Evolutionary conservation across 2,329 filamentous ascomycete species (phyloP).

Genomic region (Verticillium zaregamsianum): DNA sequence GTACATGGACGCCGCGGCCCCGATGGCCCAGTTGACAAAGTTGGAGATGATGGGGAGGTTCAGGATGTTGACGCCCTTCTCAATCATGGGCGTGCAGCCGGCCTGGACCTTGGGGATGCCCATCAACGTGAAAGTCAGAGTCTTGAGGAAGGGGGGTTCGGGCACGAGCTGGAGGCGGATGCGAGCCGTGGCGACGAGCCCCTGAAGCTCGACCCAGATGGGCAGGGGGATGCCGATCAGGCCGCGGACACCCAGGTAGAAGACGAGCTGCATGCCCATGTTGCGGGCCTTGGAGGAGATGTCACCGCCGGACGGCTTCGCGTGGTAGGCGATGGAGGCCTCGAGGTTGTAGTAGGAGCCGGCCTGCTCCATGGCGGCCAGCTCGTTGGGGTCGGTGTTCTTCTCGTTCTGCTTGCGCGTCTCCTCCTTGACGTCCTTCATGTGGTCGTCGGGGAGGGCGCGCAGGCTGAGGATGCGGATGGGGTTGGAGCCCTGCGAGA

Average conservation of each 20-base stretch:
- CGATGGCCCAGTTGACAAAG: slow-evolving; percentile 95
- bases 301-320: slow-evolving; percentile 65
- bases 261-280: slow-evolving; percentile 68
- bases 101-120: slow-evolving; percentile 86
- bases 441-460: slow-evolving; percentile 77
- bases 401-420: slow-evolving; percentile 46
- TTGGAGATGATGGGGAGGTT: slow-evolving; percentile 92
- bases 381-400: slow-evolving; percentile 76
- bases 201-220: slow-evolving; percentile 75
- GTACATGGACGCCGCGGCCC: slow-evolving; percentile 81
- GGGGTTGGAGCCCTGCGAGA: slow-evolving; percentile 89
- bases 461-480: slow-evolving; percentile 83
- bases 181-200: slow-evolving; percentile 66
- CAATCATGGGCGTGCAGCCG: slow-evolving; percentile 88
- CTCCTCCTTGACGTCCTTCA: slow-evolving; percentile 71
- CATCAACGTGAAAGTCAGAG: slow-evolving; percentile 89
- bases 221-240: slow-evolving; percentile 85
- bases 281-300: slow-evolving; percentile 78
- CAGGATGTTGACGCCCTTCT: slow-evolving; percentile 83
- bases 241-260: slow-evolving; percentile 87
- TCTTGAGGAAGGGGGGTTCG: slow-evolving; percentile 88
- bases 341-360: slow-evolving; percentile 86
- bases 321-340: slow-evolving; percentile 73
- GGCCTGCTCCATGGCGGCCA: slow-evolving; percentile 84
- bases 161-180: slow-evolving; percentile 72